phyloP scores from a whole-genome alignment of 2,329 filamentous ascomycete genomes.

The Pezizomycotina sp. region DNA sequence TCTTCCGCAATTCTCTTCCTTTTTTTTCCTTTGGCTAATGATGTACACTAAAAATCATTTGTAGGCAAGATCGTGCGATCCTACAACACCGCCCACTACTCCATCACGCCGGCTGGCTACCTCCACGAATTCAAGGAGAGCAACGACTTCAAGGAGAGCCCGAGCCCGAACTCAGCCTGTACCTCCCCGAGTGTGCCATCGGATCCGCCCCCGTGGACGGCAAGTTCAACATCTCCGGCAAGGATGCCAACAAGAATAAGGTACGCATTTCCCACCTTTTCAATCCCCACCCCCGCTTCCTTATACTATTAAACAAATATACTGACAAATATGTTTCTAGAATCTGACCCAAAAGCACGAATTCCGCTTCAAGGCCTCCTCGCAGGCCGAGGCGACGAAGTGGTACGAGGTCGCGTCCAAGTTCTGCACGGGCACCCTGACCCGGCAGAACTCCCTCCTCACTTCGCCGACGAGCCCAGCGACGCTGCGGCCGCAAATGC shows the following conservation, averaged over 20 bases:
- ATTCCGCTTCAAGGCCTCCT: slow-evolving; percentile 23
- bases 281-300: no score
- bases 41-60: no score
- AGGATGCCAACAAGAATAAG: slow-evolving; percentile 60
- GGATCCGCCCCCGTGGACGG: slow-evolving; percentile 40
- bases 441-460: slow-evolving; percentile 13
- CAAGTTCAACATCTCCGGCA: slow-evolving; percentile 92
- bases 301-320: not conserved
- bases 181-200: slow-evolving; percentile 75
- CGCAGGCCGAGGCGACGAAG: slow-evolving; percentile 17
- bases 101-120: slow-evolving; percentile 72
- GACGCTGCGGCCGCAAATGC: slow-evolving; percentile 5
- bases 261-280: slow-evolving; percentile 7
- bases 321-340: slow-evolving; percentile 5
- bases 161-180: slow-evolving; percentile 71
- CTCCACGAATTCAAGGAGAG: slow-evolving; percentile 94
- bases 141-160: slow-evolving; percentile 46
- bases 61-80: slow-evolving; percentile 40
- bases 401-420: slow-evolving; percentile 21
- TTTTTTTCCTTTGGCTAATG: no score
- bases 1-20: no score
- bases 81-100: slow-evolving; percentile 71
- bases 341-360: slow-evolving; percentile 22
- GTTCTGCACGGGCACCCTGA: slow-evolving; percentile 20
- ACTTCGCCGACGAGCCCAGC: slow-evolving; percentile 1